Evolutionary conservation across 441 rosid species (phyloP).

Genomic region (Daphne laureola): DNA sequence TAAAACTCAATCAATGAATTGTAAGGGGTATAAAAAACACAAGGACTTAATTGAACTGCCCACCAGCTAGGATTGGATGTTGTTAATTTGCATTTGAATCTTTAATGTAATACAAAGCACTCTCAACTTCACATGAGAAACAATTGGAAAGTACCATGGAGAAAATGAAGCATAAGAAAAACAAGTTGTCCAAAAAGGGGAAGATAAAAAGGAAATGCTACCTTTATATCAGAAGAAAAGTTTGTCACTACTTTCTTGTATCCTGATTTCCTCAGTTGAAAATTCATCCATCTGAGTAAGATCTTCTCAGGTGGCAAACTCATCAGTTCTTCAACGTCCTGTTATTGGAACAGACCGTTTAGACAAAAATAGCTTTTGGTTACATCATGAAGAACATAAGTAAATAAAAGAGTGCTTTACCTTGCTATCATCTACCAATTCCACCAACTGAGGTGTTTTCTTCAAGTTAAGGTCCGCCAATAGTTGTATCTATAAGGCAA

Average conservation of each 20-base stretch:
- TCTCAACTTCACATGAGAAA: too few relatives aligned
- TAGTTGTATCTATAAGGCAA: conserved; percentile 69
- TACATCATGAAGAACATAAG: not conserved
- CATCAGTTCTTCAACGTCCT: conserved; percentile 98
- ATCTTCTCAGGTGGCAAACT: conserved; percentile 97
- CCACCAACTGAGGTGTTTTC: conserved; percentile 91
- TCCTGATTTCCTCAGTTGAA: conserved; percentile 72
- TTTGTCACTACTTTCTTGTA: conserved; percentile 75
- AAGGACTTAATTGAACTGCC: too few relatives aligned
- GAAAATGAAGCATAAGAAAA: too few relatives aligned
- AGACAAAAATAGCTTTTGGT: not conserved
- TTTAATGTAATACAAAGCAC: too few relatives aligned
- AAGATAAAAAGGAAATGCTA: conserved; percentile 9
- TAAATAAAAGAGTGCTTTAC: conserved; percentile 22
- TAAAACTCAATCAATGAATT: too few relatives aligned
- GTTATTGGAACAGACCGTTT: conserved; percentile 14
- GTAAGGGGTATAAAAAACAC: too few relatives aligned
- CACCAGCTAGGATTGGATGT: too few relatives aligned
- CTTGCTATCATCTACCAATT: conserved; percentile 84
- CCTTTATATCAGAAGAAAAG: conserved; percentile 96
- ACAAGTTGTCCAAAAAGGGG: too few relatives aligned
- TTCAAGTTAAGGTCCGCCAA: conserved; percentile 91
- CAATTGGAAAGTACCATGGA: too few relatives aligned
- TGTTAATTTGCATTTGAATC: too few relatives aligned
- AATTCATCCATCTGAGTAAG: conserved; percentile 94